Conservation (phyloP, 345 rosid genomes). For the Dimocarpus longan region DNA sequence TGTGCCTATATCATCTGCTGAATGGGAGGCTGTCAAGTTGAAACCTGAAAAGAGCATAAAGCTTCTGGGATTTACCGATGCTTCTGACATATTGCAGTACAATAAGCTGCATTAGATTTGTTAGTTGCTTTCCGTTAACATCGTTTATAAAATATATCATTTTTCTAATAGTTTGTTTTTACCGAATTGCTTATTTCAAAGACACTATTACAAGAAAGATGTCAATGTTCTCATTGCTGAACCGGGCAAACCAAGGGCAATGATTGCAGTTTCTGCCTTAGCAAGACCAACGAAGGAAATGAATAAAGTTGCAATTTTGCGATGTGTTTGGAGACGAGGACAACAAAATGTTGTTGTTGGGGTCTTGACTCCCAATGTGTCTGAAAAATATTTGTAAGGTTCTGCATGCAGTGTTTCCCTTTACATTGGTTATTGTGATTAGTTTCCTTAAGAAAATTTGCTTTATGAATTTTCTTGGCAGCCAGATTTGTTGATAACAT, state of each 20-base stretch:
- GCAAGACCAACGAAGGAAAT: slow-evolving; percentile 86
- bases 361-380: slow-evolving; percentile 76
- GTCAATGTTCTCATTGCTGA: slow-evolving; percentile 79
- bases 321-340: slow-evolving; percentile 97
- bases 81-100: slow-evolving; percentile 73
- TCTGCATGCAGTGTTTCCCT: background rate
- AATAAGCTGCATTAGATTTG: slow-evolving; percentile 19
- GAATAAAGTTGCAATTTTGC: slow-evolving; percentile 76
- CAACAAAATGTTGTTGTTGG: slow-evolving; percentile 76
- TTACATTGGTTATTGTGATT: slow-evolving; percentile 17
- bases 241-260: slow-evolving; percentile 66
- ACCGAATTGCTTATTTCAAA: slow-evolving; percentile 34
- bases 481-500: slow-evolving; percentile 94
- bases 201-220: slow-evolving; percentile 96
- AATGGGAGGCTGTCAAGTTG: slow-evolving; percentile 75
- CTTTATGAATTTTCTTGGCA: slow-evolving; percentile 38
- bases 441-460: slow-evolving; percentile 12
- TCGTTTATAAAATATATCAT: slow-evolving; percentile 16
- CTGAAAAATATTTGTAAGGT: slow-evolving; percentile 68
- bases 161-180: background rate
- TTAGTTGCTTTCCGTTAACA: slow-evolving; percentile 5
- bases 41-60: slow-evolving; percentile 90
- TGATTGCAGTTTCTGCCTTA: slow-evolving; percentile 73
- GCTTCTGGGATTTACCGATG: slow-evolving; percentile 84
- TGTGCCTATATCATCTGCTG: slow-evolving; percentile 79